phyloP scores from a whole-genome alignment of 108 stramenopile genomes.

The Skeletonema potamos region DNA sequence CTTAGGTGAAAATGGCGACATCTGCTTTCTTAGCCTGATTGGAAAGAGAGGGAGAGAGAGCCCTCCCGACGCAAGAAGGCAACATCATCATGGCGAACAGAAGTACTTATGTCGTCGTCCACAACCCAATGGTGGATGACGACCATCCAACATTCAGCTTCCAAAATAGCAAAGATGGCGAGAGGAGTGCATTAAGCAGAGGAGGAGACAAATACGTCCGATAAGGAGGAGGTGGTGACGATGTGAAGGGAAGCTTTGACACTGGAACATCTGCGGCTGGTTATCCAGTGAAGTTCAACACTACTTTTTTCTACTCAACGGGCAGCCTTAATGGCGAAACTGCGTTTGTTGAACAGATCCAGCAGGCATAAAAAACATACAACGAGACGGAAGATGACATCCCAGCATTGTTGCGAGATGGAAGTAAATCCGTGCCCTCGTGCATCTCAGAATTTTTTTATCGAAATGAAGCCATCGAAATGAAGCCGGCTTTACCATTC shows the following conservation, averaged over 20 bases:
- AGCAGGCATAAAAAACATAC: neutral
- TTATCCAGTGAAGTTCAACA: neutral
- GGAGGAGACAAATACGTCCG: too few species aligned
- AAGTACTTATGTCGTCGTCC: too few species aligned
- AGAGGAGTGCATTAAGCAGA: too few species aligned
- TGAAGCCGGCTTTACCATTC: constrained; percentile 1
- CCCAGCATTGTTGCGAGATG: neutral
- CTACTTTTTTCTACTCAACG: neutral
- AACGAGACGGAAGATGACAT: neutral
- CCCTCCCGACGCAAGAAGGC: too few species aligned
- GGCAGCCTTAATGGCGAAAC: neutral
- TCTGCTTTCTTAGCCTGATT: too few species aligned
- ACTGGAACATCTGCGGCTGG: neutral
- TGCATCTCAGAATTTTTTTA: neutral
- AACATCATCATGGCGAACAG: too few species aligned
- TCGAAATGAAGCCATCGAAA: neutral
- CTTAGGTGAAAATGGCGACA: too few species aligned
- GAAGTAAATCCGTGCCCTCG: neutral
- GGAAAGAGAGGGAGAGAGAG: too few species aligned
- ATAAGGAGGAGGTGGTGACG: too few species aligned
- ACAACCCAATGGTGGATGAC: too few species aligned
- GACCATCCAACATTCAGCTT: too few species aligned
- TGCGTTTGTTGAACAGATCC: neutral
- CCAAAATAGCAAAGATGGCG: too few species aligned
- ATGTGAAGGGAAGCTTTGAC: neutral